These are phyloP conservation scores for Lenwebbia sp. DNA, from an alignment of 345 rosid species.

Conservation along the genomic window DNA sequence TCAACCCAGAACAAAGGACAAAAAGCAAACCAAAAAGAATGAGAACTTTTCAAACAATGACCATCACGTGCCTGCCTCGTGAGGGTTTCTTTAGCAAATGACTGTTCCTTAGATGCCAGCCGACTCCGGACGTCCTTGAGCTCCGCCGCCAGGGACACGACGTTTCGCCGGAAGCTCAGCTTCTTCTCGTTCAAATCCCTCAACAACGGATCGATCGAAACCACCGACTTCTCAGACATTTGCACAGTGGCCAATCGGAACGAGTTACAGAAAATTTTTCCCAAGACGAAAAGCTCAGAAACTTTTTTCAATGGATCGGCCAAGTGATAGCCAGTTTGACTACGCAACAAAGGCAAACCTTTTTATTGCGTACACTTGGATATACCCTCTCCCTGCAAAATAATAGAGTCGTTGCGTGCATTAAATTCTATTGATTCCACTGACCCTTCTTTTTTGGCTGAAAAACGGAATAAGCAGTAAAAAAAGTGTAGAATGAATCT, in stretches of 20 bases:
- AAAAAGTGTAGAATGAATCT: background rate
- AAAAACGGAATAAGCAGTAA: background rate
- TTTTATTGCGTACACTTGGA: background rate
- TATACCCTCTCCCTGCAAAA: background rate
- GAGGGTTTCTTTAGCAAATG: constrained; percentile 60
- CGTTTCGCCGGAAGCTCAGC: constrained; percentile 74
- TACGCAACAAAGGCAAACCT: background rate
- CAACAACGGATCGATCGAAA: constrained; percentile 60
- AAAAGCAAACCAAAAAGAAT: background rate
- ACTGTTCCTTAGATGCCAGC: constrained; percentile 59
- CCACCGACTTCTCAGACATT: constrained; percentile 12
- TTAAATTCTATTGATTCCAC: background rate
- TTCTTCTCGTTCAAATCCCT: constrained; percentile 95
- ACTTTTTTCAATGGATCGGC: background rate
- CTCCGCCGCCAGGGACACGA: constrained; percentile 83
- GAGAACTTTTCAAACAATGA: background rate
- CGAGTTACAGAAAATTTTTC: background rate
- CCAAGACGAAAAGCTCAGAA: background rate
- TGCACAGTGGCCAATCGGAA: constrained; percentile 11
- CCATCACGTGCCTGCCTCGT: constrained; percentile 58
- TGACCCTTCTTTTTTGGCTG: background rate
- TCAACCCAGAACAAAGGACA: constrained; percentile 1
- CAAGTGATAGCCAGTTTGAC: background rate
- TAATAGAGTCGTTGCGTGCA: background rate
- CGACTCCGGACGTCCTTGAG: constrained; percentile 77